Evolutionary conservation across 306 rosid genomes (phyloP), one percentile per base, ranked within the genome.

Genomic region (Herpetospermum pedunculosum): DNA sequence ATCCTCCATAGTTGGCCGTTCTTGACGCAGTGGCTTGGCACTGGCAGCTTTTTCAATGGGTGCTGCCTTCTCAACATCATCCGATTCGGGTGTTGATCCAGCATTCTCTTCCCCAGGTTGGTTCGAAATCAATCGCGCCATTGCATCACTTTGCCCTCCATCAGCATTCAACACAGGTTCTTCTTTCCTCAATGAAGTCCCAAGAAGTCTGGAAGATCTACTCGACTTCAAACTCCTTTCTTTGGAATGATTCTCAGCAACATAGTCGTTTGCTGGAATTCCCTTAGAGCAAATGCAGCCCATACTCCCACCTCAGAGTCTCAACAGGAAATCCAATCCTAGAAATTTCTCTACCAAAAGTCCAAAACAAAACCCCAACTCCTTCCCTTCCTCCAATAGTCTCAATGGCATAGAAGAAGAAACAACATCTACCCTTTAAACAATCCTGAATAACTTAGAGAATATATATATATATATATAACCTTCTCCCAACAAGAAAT

Each of bases 211-310:
- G 2, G 84, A 62, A 28, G 78, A 67, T 78, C 72, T 84, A 37
- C 48, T 83, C 10, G 84, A 48, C 72, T 82, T 87, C 4, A 63
- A 46, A 40, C 78, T 79, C 28, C 67, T 81, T 26, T 75, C 74
- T 77, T 64, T 80, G 8, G 26, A 29, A 72, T 75, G 88, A 75
- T 75, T 87, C 50, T 80, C 72, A 8, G 77, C 64, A 15, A 75
- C 80, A 15, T 72, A 84, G 13, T 88, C 80, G 41, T 79, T 47
- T 19, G 78, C 14, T 4, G 77, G 74, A 19, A 52, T 79, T 48
- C 81, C 88, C 72, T 85, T 89, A 1, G 92, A 85, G 85, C 92
- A 89, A 79, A 92, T 76, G 67, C 93, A 89, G 57, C 97, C 97
- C 97, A 92, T 92, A 70, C 43, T 58, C 34, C 77, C 59, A 38